Percentiles rank a stretch among this genome's conserved stretches.
Conservation (phyloP, 768 basidiomycete genomes). For the Austroboletus eburneus region DNA sequence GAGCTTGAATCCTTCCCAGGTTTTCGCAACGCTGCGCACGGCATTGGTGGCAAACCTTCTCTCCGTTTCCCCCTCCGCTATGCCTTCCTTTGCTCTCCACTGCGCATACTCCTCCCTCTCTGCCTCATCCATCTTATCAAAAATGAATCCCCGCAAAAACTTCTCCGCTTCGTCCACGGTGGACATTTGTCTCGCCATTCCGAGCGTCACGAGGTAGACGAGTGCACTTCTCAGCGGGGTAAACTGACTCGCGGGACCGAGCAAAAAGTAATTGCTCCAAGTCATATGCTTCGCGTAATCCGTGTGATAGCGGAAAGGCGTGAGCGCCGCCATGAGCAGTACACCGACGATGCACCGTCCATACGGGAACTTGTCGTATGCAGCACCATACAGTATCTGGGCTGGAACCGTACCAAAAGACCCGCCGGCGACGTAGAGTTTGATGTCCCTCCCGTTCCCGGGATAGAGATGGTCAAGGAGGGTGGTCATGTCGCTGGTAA, state of each 20-base stretch:
- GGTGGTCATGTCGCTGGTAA: constrained; percentile 42
- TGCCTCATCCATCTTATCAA: constrained; percentile 38
- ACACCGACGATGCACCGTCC: constrained; percentile 44
- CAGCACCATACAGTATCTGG: constrained; percentile 52
- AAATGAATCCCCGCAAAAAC: constrained; percentile 36
- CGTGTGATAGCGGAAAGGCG: constrained; percentile 44
- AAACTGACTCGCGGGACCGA: constrained; percentile 41
- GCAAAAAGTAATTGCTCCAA: constrained; percentile 42
- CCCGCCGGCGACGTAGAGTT: constrained; percentile 48
- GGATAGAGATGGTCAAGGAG: constrained; percentile 52
- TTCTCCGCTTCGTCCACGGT: constrained; percentile 38
- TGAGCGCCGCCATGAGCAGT: constrained; percentile 43
- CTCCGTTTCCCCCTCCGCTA: constrained; percentile 42
- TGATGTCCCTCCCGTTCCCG: constrained; percentile 31
- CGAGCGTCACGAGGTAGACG: constrained; percentile 29
- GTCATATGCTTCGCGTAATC: constrained; percentile 44
- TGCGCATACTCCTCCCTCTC: constrained; percentile 31
- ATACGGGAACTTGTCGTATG: constrained; percentile 48
- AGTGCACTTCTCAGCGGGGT: constrained; percentile 36
- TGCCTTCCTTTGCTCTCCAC: constrained; percentile 40
- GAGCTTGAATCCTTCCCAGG: constrained; percentile 52
- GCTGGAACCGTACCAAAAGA: constrained; percentile 53
- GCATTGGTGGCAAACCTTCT: constrained; percentile 39
- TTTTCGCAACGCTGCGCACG: constrained; percentile 43
- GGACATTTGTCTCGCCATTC: constrained; percentile 34